Conservation (phyloP, 352 stramenopile species). For the Thraustochytrium striatum region DNA sequence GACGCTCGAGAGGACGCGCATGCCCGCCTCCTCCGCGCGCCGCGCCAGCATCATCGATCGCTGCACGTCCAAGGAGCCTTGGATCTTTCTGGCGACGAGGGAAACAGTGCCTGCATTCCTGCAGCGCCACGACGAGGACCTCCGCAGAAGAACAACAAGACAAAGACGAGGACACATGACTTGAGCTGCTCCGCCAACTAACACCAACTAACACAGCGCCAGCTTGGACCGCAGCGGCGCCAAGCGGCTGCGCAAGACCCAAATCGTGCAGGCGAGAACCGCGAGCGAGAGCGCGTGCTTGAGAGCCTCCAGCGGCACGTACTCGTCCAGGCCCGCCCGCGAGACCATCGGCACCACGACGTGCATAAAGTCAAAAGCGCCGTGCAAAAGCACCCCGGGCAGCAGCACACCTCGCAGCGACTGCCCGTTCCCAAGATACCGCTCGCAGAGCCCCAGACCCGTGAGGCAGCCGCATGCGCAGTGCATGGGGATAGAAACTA, state of each 20-base stretch:
- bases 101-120: too few species aligned
- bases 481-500: slow-evolving; percentile 33
- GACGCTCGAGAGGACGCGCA: background rate
- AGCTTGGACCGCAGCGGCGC: too few species aligned
- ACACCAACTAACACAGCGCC: too few species aligned
- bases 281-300: slow-evolving; percentile 16
- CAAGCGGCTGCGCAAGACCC: background rate
- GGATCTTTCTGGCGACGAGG: too few species aligned
- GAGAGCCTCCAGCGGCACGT: background rate
- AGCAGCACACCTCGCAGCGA: background rate
- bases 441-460: slow-evolving; percentile 22
- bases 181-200: too few species aligned
- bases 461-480: slow-evolving; percentile 32
- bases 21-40: too few species aligned
- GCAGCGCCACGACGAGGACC: too few species aligned
- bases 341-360: background rate
- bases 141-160: too few species aligned
- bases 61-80: too few species aligned
- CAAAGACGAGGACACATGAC: too few species aligned
- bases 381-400: slow-evolving; percentile 13
- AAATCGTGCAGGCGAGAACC: background rate
- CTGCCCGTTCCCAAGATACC: slow-evolving; percentile 7
- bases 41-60: too few species aligned
- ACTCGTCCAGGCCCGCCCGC: background rate
- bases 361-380: slow-evolving; percentile 17